phyloP scores from a whole-genome alignment of 495 filamentous ascomycete genomes.

The Xylaria telfairii region DNA sequence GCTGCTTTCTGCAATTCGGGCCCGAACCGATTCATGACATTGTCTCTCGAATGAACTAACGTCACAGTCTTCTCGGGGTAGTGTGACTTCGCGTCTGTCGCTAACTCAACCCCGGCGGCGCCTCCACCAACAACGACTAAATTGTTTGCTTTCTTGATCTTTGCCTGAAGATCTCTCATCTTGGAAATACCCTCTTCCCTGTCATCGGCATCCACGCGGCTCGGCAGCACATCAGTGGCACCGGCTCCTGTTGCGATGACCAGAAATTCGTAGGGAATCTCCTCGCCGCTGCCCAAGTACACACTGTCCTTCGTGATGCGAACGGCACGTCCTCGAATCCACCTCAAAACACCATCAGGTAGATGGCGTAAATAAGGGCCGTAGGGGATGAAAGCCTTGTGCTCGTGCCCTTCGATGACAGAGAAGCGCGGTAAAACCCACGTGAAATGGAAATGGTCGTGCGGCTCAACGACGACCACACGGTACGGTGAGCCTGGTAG shows the following conservation, averaged over 20 bases:
- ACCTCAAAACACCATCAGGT: constrained; percentile 36
- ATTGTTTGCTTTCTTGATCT: constrained; percentile 46
- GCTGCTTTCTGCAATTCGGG: constrained; percentile 54
- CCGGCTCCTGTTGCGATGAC: constrained; percentile 58
- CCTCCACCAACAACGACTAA: constrained; percentile 67
- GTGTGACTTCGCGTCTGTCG: constrained; percentile 63
- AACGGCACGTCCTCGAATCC: constrained; percentile 46
- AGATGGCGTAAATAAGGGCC: constrained; percentile 37
- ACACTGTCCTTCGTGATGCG: constrained; percentile 34
- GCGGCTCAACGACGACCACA: constrained; percentile 62
- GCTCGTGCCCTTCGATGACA: constrained; percentile 48
- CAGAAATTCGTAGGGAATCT: constrained; percentile 62
- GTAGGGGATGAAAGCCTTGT: constrained; percentile 60
- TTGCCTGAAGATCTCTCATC: constrained; percentile 43
- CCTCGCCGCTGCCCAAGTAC: constrained; percentile 35
- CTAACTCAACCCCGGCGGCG: constrained; percentile 66
- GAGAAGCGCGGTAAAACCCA: constrained; percentile 61
- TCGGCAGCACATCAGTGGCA: constrained; percentile 58
- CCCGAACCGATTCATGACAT: constrained; percentile 62
- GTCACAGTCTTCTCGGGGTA: constrained; percentile 64
- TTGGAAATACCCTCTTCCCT: constrained; percentile 56
- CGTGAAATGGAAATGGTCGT: constrained; percentile 64
- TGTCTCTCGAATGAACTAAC: constrained; percentile 61
- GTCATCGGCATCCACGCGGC: constrained; percentile 52
- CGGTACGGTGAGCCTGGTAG: constrained; percentile 53